Evolutionary conservation across 495 filamentous ascomycete genomes (phyloP).

Genomic region (Barbatosphaeria neglecta): DNA sequence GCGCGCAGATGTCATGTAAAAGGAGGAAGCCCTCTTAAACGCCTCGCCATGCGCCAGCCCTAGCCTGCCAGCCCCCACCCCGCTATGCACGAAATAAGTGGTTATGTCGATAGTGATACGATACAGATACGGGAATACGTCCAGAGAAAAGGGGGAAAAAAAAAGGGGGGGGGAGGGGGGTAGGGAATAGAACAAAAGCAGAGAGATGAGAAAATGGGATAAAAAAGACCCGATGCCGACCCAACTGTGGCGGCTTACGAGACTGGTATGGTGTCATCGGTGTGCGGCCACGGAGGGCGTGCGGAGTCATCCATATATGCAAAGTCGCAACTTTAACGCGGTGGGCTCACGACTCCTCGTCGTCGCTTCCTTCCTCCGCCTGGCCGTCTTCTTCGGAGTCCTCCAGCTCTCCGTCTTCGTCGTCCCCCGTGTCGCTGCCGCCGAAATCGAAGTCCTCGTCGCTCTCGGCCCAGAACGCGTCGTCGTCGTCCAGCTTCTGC

Average conservation of each 20-base stretch:
- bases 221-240: neutral
- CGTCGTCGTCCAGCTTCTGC: constrained; percentile 58
- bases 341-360: constrained; percentile 8
- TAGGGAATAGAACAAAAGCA: too few relatives aligned
- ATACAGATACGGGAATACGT: too few relatives aligned
- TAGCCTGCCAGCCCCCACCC: constrained; percentile 1
- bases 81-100: constrained; percentile 22
- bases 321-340: too few relatives aligned
- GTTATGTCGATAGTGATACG: constrained; percentile 1
- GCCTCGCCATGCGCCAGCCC: too few relatives aligned
- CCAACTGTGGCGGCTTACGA: too few relatives aligned
- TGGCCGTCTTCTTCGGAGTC: constrained; percentile 37
- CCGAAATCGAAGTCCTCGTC: constrained; percentile 76
- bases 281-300: too few relatives aligned
- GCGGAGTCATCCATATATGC: too few relatives aligned
- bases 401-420: constrained; percentile 44
- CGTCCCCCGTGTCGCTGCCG: constrained; percentile 51
- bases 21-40: too few relatives aligned
- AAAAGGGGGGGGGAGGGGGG: neutral
- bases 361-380: constrained; percentile 15
- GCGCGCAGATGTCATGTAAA: too few relatives aligned
- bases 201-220: neutral
- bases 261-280: too few relatives aligned
- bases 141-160: constrained; percentile 1
- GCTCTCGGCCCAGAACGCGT: constrained; percentile 73